These are phyloP conservation scores for Coemansia sp. DNA, from an alignment of 192 early-diverging fungal species.

Conservation along the genomic window DNA sequence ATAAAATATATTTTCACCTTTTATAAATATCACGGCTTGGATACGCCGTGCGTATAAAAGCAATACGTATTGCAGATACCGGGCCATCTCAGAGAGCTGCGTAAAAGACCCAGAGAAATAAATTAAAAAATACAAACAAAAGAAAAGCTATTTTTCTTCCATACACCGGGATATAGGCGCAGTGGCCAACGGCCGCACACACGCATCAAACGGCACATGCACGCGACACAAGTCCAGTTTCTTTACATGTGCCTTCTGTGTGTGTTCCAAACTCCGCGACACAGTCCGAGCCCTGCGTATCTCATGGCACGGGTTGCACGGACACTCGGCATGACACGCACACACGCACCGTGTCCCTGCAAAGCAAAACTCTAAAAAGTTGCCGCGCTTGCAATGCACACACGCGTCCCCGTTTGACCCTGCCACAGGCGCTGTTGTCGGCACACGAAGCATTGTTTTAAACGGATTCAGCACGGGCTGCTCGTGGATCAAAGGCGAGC, in stretches of 20 bases:
- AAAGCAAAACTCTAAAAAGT: constrained; percentile 52
- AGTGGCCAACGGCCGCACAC: not conserved
- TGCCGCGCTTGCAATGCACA: constrained; percentile 41
- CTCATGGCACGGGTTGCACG: constrained; percentile 44
- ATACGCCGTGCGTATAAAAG: too few relatives aligned
- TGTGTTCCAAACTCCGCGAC: not conserved
- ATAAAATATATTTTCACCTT: too few relatives aligned
- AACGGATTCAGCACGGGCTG: constrained; percentile 40
- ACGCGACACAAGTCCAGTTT: not conserved
- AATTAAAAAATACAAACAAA: not conserved
- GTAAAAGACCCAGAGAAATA: not conserved
- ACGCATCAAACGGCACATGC: not conserved
- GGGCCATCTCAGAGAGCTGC: too few relatives aligned
- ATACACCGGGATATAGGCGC: not conserved
- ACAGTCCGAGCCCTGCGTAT: constrained; percentile 12
- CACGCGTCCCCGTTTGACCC: not conserved
- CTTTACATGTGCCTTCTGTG: not conserved
- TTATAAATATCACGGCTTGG: too few relatives aligned
- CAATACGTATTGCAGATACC: too few relatives aligned
- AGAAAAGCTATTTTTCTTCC: not conserved
- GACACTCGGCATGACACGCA: constrained; percentile 36
- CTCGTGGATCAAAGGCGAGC: constrained; percentile 16
- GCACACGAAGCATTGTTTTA: constrained; percentile 24
- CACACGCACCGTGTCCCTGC: constrained; percentile 30
- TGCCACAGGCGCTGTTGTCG: too few relatives aligned